These are phyloP conservation scores for Triticum timopheevii DNA, from an alignment of 176 grass and related monocot species.

Conservation along the genomic window DNA sequence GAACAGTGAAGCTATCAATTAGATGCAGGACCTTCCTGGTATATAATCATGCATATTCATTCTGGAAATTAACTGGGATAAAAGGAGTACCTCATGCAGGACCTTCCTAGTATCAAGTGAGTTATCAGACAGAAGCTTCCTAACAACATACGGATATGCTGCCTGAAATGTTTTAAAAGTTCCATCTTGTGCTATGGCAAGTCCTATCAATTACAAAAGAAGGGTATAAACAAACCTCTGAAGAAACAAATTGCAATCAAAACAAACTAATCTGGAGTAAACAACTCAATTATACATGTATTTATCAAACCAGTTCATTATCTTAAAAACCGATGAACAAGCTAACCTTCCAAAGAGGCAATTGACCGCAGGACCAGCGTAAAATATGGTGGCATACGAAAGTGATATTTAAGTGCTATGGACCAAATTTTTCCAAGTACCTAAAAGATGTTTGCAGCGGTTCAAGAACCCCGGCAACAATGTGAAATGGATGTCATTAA, in stretches of 20 bases:
- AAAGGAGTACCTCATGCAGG: constrained; percentile 51
- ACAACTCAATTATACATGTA: neutral
- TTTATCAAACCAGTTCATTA: neutral
- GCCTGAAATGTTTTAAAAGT: constrained; percentile 83
- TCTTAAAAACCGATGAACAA: constrained; percentile 19
- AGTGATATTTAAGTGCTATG: constrained; percentile 85
- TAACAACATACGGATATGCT: constrained; percentile 72
- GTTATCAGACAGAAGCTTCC: constrained; percentile 68
- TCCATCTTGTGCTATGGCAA: constrained; percentile 52
- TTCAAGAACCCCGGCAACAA: constrained; percentile 32
- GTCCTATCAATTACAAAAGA: constrained; percentile 43
- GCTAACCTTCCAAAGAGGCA: constrained; percentile 86
- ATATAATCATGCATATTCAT: neutral
- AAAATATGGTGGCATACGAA: constrained; percentile 94
- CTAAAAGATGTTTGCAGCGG: constrained; percentile 47
- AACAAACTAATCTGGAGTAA: neutral
- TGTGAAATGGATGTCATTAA: constrained; percentile 21
- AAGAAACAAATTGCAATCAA: neutral
- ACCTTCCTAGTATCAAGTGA: constrained; percentile 65
- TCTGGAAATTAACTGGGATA: constrained; percentile 7
- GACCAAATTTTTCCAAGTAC: constrained; percentile 93
- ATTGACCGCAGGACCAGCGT: constrained; percentile 86
- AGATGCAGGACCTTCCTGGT: neutral
- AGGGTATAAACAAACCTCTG: neutral
- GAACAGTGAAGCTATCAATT: neutral